Base-by-base conservation (phyloP, 495 filamentous ascomycete genomes). In the Penicillium antarcticum region DNA sequence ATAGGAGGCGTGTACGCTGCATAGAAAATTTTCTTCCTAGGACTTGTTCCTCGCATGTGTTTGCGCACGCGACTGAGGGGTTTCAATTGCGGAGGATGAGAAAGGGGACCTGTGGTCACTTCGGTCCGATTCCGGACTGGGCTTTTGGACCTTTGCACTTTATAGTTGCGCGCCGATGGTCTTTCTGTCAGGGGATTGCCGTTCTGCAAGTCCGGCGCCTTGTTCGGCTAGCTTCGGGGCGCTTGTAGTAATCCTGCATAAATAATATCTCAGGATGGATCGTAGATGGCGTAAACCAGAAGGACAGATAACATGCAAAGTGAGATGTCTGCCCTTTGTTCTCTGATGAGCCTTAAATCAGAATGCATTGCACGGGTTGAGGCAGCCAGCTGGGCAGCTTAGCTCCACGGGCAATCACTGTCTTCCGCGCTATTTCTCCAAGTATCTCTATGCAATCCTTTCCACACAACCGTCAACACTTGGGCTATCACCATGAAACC, bases 1-100 rank as follows among this genome's bases (percentile, higher is more conserved):
- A 74, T 72, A 73, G 65, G 53, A 71, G 64, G 62, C 62, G 57
- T 70, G 70, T 74, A 69, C 66, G 70, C 65, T 67, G 63, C 63
- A 67, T 71, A 60, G 62, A 58, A 69, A 52, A 55, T 52, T 42
- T 49, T 61, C 53, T 51, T 63, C 52, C 49, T 60, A 52, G 51
- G 39, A 40, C 18, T 31, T 19, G 16, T 46, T 43, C 31, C 29
- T 52, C 16, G 18, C 21, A 26, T 6, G 14, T 36, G 33, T 21
- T 42, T 37, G 8, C 6, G 10, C 16, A 14, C 34, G 5, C 18
- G 12, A 26, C 17, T 11, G 45, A 38, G 19, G 32, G 16, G 17
- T 18, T 31, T 40, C 36, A 12, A 33, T 38, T 26, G 16, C 36
- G 35, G 45, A 31, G 31, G 14, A 19, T 39, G 36, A 40, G 14